Evolutionary conservation across 2,329 filamentous ascomycete genomes (phyloP).

Genomic region (Aspergillus sergii): DNA sequence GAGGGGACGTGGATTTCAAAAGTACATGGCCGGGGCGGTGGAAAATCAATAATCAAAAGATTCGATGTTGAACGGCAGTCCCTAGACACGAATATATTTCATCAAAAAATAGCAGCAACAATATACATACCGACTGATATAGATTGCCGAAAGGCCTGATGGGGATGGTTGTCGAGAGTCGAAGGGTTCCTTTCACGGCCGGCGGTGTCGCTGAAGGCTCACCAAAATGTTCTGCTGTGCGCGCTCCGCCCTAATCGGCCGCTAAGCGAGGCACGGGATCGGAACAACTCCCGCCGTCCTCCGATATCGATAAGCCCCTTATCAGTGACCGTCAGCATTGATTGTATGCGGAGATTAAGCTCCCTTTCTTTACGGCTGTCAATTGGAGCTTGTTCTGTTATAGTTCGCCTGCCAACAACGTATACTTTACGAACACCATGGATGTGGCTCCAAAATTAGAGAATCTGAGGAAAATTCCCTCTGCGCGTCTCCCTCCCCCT

Average conservation of each 20-base stretch:
- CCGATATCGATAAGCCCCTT: constrained; percentile 21
- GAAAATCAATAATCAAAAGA: constrained; percentile 7
- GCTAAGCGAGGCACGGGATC: constrained; percentile 42
- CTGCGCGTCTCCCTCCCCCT: constrained; percentile 68
- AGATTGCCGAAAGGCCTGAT: constrained; percentile 42
- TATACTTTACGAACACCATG: constrained; percentile 19
- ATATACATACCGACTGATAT: constrained; percentile 44
- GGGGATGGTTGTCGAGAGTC: constrained; percentile 45
- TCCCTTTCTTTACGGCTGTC: background rate
- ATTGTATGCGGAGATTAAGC: background rate
- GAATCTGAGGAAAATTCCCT: constrained; percentile 29
- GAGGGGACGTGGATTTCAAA: constrained; percentile 17
- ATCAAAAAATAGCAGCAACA: constrained; percentile 8
- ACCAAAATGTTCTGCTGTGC: constrained; percentile 44
- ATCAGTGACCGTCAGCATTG: background rate
- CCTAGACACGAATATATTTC: constrained; percentile 10
- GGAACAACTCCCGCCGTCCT: constrained; percentile 22
- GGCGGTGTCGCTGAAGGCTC: constrained; percentile 36
- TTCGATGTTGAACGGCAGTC: constrained; percentile 16
- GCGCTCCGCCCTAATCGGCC: constrained; percentile 38
- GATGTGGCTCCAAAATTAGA: constrained; percentile 26
- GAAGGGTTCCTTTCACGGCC: constrained; percentile 39
- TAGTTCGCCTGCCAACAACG: background rate
- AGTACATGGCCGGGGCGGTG: constrained; percentile 18
- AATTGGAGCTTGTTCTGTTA: background rate